These are phyloP conservation scores for Amorphotheca resinae DNA, from an alignment of 495 filamentous ascomycete species.

Conservation along the genomic window DNA sequence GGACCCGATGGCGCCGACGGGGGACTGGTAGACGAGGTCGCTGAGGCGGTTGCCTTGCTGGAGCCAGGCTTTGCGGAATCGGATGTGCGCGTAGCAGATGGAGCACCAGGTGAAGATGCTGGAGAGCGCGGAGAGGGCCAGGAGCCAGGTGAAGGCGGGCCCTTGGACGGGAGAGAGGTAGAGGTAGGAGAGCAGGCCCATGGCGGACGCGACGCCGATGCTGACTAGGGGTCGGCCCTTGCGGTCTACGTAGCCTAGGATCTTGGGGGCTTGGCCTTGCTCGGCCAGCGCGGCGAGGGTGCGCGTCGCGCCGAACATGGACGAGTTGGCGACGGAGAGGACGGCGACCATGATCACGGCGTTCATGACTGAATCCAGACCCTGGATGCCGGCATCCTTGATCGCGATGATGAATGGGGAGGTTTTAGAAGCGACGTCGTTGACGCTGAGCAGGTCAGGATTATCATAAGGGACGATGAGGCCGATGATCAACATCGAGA, in stretches of 20 bases:
- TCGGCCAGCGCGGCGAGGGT: slow-evolving; percentile 79
- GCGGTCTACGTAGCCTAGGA: slow-evolving; percentile 74
- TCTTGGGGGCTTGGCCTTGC: slow-evolving; percentile 65
- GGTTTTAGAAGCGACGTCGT: slow-evolving; percentile 54
- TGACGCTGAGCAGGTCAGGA: slow-evolving; percentile 38
- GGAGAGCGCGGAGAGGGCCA: slow-evolving; percentile 78
- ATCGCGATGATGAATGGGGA: slow-evolving; percentile 91
- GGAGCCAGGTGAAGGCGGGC: slow-evolving; percentile 73
- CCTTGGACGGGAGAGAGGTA: slow-evolving; percentile 51
- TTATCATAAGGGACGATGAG: slow-evolving; percentile 62
- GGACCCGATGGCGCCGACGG: slow-evolving; percentile 69
- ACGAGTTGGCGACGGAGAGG: slow-evolving; percentile 82
- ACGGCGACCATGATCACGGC: slow-evolving; percentile 82
- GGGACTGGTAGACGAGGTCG: slow-evolving; percentile 70
- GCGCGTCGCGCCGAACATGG: slow-evolving; percentile 76
- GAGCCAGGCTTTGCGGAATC: slow-evolving; percentile 76
- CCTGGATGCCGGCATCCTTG: slow-evolving; percentile 62
- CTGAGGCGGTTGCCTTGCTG: slow-evolving; percentile 56
- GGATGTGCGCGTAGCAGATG: slow-evolving; percentile 81
- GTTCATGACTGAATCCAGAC: slow-evolving; percentile 77
- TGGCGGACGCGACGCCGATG: slow-evolving; percentile 50
- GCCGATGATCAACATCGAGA: slow-evolving; percentile 61
- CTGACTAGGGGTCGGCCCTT: slow-evolving; percentile 69
- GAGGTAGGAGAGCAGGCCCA: slow-evolving; percentile 72
- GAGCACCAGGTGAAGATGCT: slow-evolving; percentile 88